Conservation (phyloP, 768 basidiomycete species). For the Tephrocybe sp. region DNA sequence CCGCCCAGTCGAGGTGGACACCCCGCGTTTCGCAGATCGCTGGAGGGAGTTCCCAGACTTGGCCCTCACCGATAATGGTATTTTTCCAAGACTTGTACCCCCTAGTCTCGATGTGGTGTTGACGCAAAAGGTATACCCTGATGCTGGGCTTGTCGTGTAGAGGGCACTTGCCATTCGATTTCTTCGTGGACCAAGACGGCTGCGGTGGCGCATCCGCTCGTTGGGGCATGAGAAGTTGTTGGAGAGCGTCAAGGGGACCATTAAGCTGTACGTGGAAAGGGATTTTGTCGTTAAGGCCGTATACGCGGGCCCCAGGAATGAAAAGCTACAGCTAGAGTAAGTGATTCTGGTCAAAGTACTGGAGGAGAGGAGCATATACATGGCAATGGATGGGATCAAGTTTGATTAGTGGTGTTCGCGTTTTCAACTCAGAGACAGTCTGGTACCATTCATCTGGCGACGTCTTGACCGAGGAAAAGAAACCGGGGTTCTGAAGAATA, state of each 20-base stretch:
- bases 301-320: conserved; percentile 56
- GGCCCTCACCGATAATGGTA: conserved; percentile 46
- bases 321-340: conserved; percentile 21
- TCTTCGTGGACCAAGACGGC: conserved; percentile 18
- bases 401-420: conserved; percentile 27
- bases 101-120: conserved; percentile 37
- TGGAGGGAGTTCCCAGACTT: conserved; percentile 45
- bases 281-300: conserved; percentile 53
- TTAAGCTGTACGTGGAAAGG: conserved; percentile 67
- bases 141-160: conserved; percentile 25
- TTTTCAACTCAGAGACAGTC: conserved; percentile 40
- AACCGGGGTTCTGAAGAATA: conserved; percentile 45
- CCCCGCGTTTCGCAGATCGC: conserved; percentile 19
- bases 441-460: conserved; percentile 71
- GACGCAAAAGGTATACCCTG: conserved; percentile 55
- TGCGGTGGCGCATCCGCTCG: conserved; percentile 9
- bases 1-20: conserved; percentile 60
- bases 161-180: conserved; percentile 8
- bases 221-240: conserved; percentile 39
- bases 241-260: conserved; percentile 44
- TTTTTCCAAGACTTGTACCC: conserved; percentile 39
- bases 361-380: conserved; percentile 39
- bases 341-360: too few species aligned
- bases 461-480: conserved; percentile 59
- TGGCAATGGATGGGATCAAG: conserved; percentile 46